Conservation (phyloP, 768 basidiomycete genomes). For the Xerocomellus dryophilus region DNA sequence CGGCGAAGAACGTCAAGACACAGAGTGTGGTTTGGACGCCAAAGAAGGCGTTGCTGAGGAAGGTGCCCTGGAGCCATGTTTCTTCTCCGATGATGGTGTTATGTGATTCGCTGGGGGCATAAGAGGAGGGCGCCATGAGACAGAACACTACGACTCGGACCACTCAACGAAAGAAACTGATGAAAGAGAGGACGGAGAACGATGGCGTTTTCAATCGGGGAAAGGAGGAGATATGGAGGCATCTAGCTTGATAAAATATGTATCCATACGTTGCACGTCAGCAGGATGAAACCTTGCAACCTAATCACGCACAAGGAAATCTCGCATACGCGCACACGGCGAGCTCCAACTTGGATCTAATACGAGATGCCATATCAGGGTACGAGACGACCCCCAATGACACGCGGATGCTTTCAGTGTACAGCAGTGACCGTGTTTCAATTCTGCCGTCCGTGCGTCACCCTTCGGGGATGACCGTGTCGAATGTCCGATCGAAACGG, state of each 20-base stretch:
- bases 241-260: not conserved
- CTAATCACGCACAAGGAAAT: too few species aligned
- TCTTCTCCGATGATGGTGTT: slow-evolving; percentile 6
- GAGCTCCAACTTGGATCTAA: too few species aligned
- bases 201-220: not conserved
- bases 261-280: not conserved
- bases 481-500: too few species aligned
- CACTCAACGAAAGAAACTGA: not conserved
- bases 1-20: not conserved
- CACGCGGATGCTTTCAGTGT: too few species aligned
- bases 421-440: too few species aligned
- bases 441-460: too few species aligned
- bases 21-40: slow-evolving; percentile 9
- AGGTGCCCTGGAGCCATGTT: slow-evolving; percentile 10
- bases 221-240: not conserved
- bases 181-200: not conserved
- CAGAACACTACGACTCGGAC: too few species aligned
- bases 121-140: not conserved
- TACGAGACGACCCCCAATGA: too few species aligned
- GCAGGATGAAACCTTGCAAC: not conserved
- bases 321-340: too few species aligned
- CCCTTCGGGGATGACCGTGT: too few species aligned
- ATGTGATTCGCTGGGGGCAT: not conserved
- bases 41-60: slow-evolving; percentile 13
- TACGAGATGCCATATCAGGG: too few species aligned